phyloP scores from a whole-genome alignment of 2,329 filamentous ascomycete species.

The Orbilia oligospora region DNA sequence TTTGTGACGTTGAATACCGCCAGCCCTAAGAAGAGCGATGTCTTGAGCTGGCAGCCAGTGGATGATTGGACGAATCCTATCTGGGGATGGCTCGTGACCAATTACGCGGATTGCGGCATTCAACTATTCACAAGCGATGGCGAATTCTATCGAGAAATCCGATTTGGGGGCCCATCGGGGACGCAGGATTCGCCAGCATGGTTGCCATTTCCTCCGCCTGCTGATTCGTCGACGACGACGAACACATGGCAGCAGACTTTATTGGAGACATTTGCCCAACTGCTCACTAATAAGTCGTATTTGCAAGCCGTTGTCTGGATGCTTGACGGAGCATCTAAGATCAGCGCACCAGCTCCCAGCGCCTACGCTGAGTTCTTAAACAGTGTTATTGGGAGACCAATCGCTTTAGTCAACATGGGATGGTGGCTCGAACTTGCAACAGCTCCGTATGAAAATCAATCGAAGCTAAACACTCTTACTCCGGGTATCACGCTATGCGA shows the following conservation, averaged over 20 bases:
- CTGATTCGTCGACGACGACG: not conserved
- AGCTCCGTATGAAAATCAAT: conserved; percentile 61
- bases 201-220: conserved; percentile 66
- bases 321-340: too few relatives aligned
- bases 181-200: conserved; percentile 63
- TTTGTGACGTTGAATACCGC: conserved; percentile 66
- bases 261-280: too few relatives aligned
- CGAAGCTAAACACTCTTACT: too few relatives aligned
- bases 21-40: not conserved
- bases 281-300: too few relatives aligned
- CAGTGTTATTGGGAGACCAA: conserved; percentile 67
- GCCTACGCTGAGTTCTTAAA: conserved; percentile 67
- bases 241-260: not conserved
- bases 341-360: conserved; percentile 61
- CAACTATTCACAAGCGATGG: conserved; percentile 69
- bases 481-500: too few relatives aligned
- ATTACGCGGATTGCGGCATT: conserved; percentile 68
- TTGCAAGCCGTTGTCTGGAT: too few relatives aligned
- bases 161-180: conserved; percentile 64
- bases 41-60: conserved; percentile 60
- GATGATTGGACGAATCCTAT: conserved; percentile 68
- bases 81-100: conserved; percentile 68
- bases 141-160: conserved; percentile 68
- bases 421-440: conserved; percentile 67
- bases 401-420: conserved; percentile 68